Evolutionary conservation across 805 yeast species (phyloP).

Genomic region (Nakazawaea laoshanensis): DNA sequence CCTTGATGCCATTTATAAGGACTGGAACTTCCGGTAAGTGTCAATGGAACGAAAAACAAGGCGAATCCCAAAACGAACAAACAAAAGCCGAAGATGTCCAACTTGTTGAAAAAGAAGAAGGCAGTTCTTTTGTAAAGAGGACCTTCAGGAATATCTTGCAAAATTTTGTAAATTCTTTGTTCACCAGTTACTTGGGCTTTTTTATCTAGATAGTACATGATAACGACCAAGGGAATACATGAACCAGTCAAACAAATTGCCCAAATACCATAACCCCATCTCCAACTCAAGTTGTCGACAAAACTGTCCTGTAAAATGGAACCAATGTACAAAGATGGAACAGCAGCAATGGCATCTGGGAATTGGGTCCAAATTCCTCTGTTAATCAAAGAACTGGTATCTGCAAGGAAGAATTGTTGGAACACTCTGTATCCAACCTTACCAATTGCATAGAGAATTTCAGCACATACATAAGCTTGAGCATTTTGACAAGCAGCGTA

Average conservation of each 20-base stretch:
- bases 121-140: constrained; percentile 10
- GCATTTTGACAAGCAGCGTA: constrained; percentile 28
- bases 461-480: constrained; percentile 26
- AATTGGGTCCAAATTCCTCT: constrained; percentile 27
- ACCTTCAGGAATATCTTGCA: constrained; percentile 14
- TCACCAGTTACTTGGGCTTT: constrained; percentile 11
- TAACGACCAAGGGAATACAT: constrained; percentile 14
- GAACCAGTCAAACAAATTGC: constrained; percentile 12
- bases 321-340: constrained; percentile 21
- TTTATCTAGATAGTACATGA: constrained; percentile 18
- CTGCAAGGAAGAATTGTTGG: constrained; percentile 27
- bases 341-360: constrained; percentile 22
- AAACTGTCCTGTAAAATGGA: constrained; percentile 19
- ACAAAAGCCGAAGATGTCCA: constrained; percentile 18
- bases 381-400: constrained; percentile 29
- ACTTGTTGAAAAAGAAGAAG: constrained; percentile 13
- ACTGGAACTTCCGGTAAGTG: constrained; percentile 17
- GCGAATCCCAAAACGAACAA: constrained; percentile 16
- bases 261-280: constrained; percentile 8
- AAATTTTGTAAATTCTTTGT: constrained; percentile 8
- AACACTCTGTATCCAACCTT: constrained; percentile 26
- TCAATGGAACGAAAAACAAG: constrained; percentile 20
- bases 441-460: constrained; percentile 28
- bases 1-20: constrained; percentile 17
- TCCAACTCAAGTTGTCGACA: constrained; percentile 8